Base-by-base conservation (phyloP, 345 rosid species). In the Combretum micranthum region DNA sequence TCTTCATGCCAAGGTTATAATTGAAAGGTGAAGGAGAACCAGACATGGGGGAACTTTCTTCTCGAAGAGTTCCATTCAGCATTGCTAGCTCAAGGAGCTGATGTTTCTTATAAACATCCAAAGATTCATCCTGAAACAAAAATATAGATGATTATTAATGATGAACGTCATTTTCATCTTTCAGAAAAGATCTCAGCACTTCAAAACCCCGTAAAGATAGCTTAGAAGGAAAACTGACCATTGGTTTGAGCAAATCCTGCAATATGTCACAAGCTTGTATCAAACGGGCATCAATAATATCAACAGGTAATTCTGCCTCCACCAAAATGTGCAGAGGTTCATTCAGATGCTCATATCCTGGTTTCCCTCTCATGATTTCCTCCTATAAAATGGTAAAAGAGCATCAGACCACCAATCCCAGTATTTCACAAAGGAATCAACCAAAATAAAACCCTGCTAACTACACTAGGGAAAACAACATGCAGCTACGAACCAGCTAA, bases 61-160 rank as follows among this genome's bases (percentile, higher is more conserved):
- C 93, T 1, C 97, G 86, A 39, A 87, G 86, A 4, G 83, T 90
- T 42, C 97, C 97, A 56, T 94, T 93, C 50, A 94, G 92, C 81
- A 94, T 53, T 19, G 97, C 97, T 26, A 94, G 79, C 85, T 94
- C 99, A 42, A 97, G 73, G 15, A 94, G 79, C 74, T 94, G 99
- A n/a, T 94, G 96, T 68, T 90, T 94, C n/a, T 94, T 94, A 64
- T 94, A 94, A 50, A 85, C 69, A 65, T 94, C 99, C 48, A 90
- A 95, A 16, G 99, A 74, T 74, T 94, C 99, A 53, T 90, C 97
- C 99, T 93, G 45, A 9, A 32, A 4, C 10, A 32, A 32, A 32
- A 5, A 2, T 5, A 32, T 32, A 32, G 6, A 32, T 7, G 39
- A 32, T 11, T n/a, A 7, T 0, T 25, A 25, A 25, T 5, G 5